Evolutionary conservation across 768 basidiomycete species (phyloP).

Genomic region (Amanita pseudoporphyria): DNA sequence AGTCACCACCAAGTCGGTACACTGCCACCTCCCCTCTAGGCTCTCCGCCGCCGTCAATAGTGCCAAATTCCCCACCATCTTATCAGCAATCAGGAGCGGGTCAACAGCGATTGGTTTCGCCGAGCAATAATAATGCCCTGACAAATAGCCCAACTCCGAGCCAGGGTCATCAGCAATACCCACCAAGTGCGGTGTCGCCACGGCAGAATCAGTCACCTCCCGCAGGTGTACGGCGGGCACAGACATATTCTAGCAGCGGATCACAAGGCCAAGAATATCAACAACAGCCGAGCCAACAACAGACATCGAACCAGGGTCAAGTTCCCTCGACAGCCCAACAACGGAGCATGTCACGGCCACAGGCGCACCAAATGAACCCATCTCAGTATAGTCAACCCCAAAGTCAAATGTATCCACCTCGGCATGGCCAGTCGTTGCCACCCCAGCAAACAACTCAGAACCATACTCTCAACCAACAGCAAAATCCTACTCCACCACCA

Average conservation of each 20-base stretch:
- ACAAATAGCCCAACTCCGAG: not conserved
- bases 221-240: not conserved
- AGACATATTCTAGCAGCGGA: not conserved
- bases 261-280: not conserved
- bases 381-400: not conserved
- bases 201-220: not conserved
- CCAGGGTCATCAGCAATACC: not conserved
- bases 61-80: slow-evolving; percentile 6
- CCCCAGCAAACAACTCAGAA: slow-evolving; percentile 7
- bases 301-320: not conserved
- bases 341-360: no score
- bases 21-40: slow-evolving; percentile 8
- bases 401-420: slow-evolving; percentile 7
- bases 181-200: not conserved
- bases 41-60: slow-evolving; percentile 11
- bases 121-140: not conserved
- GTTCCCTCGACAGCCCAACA: not conserved
- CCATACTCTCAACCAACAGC: not conserved
- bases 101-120: not conserved
- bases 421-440: slow-evolving; percentile 12
- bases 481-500: not conserved
- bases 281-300: not conserved
- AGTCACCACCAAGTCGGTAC: not conserved
- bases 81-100: slow-evolving; percentile 5
- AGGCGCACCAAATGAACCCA: not conserved